phyloP scores from a whole-genome alignment of 1,284 basidiomycete species.

The Amylostereum areolatum region DNA sequence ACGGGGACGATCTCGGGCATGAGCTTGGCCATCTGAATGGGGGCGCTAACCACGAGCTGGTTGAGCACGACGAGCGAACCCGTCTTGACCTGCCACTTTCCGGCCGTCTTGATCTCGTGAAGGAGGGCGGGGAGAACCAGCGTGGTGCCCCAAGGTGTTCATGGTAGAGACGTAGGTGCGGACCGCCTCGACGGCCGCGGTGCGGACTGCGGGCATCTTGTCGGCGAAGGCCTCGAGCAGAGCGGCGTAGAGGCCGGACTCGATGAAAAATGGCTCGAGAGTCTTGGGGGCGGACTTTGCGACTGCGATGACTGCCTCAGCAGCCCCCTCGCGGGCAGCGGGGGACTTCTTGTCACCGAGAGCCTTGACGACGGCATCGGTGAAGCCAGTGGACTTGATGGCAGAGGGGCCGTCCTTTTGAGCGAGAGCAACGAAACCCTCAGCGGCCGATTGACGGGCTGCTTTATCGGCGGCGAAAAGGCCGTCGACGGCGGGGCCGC shows the following conservation, averaged over 20 bases:
- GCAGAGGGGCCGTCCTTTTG: conserved; percentile 86
- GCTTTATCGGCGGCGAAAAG: conserved; percentile 75
- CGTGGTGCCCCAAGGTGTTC: conserved; percentile 88
- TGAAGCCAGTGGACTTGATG: conserved; percentile 73
- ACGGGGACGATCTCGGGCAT: conserved; percentile 97
- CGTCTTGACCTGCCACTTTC: conserved; percentile 99
- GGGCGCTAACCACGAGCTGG: conserved; percentile 84
- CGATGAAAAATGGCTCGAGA: conserved; percentile 87
- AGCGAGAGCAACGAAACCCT: conserved; percentile 65
- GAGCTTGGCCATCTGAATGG: conserved; percentile 81
- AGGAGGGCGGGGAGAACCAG: conserved; percentile 89
- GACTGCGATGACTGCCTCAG: conserved; percentile 65
- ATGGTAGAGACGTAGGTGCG: conserved; percentile 75
- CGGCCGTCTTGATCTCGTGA: conserved; percentile 91
- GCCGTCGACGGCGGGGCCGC: conserved; percentile 37
- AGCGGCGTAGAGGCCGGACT: conserved; percentile 78
- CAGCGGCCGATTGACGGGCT: conserved; percentile 63
- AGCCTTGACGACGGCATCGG: conserved; percentile 78
- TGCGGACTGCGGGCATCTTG: conserved; percentile 84
- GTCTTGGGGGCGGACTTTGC: conserved; percentile 76
- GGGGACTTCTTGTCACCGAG: conserved; percentile 90
- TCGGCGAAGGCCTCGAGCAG: conserved; percentile 92
- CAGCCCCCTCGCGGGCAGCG: conserved; percentile 81
- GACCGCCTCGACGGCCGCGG: conserved; percentile 83
- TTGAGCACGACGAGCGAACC: conserved; percentile 84